These are phyloP conservation scores for Gossypium thurberi DNA, from an alignment of 345 rosid genomes.

Conservation along the genomic window DNA sequence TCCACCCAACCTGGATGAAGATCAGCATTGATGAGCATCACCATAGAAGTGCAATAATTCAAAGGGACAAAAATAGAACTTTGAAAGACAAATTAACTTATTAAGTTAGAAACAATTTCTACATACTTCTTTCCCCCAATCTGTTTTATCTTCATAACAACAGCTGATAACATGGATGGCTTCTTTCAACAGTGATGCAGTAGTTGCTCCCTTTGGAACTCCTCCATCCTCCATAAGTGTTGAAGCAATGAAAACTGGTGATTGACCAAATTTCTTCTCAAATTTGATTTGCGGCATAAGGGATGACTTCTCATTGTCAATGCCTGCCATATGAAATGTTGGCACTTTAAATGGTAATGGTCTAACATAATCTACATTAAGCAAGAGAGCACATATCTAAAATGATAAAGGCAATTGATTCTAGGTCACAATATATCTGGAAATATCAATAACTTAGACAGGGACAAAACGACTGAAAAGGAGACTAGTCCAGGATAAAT, in stretches of 20 bases:
- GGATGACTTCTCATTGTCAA: conserved; percentile 39
- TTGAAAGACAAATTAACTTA: background rate
- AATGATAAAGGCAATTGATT: background rate
- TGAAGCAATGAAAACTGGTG: conserved; percentile 42
- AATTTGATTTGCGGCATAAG: conserved; percentile 39
- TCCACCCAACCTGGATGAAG: conserved; percentile 55
- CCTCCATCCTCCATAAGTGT: conserved; percentile 50
- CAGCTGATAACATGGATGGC: conserved; percentile 70
- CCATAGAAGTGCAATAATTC: background rate
- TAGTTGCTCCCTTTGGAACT: conserved; percentile 37
- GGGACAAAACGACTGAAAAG: background rate
- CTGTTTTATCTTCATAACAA: conserved; percentile 65
- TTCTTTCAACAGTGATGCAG: conserved; percentile 59
- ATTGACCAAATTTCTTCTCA: conserved; percentile 59
- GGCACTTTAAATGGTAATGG: background rate
- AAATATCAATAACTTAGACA: background rate
- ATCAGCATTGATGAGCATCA: background rate
- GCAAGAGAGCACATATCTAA: background rate
- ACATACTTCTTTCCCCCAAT: conserved; percentile 65
- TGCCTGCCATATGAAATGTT: conserved; percentile 25
- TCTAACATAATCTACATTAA: conserved; percentile 4
- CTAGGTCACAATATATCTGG: background rate
- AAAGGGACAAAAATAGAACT: background rate
- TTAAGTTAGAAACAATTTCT: background rate
- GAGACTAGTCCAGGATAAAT: background rate